A percentile compares a stretch with the other conserved stretches of the same genome.
Evolutionary conservation across 1,139 yeast genomes (phyloP).

Genomic region (Hansenula lynferdii): DNA sequence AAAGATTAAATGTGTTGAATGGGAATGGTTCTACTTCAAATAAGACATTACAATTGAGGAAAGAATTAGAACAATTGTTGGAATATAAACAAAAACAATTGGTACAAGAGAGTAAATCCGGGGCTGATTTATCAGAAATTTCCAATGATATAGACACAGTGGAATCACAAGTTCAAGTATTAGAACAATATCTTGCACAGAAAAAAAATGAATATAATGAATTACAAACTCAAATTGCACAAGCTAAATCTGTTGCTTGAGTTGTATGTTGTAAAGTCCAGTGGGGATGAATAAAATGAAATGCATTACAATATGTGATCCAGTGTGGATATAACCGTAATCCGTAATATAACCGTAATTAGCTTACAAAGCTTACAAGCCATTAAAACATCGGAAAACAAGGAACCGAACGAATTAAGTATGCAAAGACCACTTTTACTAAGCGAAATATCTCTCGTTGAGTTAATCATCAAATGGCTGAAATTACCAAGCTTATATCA

Average conservation of each 20-base stretch:
- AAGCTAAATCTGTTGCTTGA: conserved; percentile 9
- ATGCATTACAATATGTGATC: too few relatives aligned
- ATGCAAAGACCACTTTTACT: too few relatives aligned
- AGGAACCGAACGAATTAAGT: too few relatives aligned
- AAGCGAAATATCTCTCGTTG: too few relatives aligned
- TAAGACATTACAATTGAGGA: conserved; percentile 41
- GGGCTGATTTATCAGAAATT: conserved; percentile 34
- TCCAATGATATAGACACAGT: conserved; percentile 39
- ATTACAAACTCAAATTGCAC: conserved; percentile 35
- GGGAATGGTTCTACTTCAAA: conserved; percentile 30
- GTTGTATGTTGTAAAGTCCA: neutral
- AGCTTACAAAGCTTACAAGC: too few relatives aligned
- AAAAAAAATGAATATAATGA: conserved; percentile 42
- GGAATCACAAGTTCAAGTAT: conserved; percentile 49
- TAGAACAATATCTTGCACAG: conserved; percentile 45
- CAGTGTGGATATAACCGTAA: too few relatives aligned
- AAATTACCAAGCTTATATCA: neutral
- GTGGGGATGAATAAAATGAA: too few relatives aligned
- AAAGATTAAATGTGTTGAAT: conserved; percentile 29
- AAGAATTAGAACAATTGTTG: conserved; percentile 79
- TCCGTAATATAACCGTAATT: too few relatives aligned
- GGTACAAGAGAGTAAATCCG: conserved; percentile 19
- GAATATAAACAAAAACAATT: conserved; percentile 62
- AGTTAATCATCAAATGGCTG: too few relatives aligned
- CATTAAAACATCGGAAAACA: neutral